Evolutionary conservation across 176 grass and related monocot genomes (phyloP).

Genomic region (Elymus sibiricus): DNA sequence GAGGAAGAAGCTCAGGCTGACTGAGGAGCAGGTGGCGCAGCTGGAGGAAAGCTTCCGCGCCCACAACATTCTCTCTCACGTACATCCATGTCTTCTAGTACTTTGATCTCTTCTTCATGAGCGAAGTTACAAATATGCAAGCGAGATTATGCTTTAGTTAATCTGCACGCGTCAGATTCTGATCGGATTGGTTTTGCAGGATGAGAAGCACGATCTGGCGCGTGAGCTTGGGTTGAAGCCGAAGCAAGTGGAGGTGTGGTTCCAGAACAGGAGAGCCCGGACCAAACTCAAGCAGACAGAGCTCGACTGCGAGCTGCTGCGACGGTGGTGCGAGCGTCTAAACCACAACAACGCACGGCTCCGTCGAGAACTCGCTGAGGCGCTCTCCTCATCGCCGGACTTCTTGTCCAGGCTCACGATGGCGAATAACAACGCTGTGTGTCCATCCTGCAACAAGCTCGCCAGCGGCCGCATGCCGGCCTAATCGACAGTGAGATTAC

Average conservation of each 20-base stretch:
- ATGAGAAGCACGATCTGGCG: conserved; percentile 38
- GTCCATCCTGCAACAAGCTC: not conserved
- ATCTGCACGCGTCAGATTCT: not conserved
- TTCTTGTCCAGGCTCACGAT: too few species aligned
- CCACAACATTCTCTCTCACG: conserved; percentile 43
- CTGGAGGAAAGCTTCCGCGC: conserved; percentile 49
- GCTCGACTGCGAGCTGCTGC: conserved; percentile 48
- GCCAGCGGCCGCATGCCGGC: not conserved
- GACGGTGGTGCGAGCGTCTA: conserved; percentile 45
- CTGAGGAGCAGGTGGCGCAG: conserved; percentile 14
- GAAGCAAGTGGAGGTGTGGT: conserved; percentile 55
- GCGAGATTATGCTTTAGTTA: too few species aligned
- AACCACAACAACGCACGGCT: conserved; percentile 45
- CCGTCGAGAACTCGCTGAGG: conserved; percentile 22
- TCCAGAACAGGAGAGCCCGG: conserved; percentile 45
- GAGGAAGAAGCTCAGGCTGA: conserved; percentile 64
- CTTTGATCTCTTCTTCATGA: too few species aligned
- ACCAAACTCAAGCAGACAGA: conserved; percentile 62
- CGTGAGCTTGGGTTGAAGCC: not conserved
- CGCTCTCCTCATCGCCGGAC: not conserved
- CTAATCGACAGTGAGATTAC: not conserved
- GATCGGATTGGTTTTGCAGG: not conserved
- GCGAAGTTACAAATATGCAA: too few species aligned
- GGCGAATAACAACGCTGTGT: not conserved
- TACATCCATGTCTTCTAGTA: not conserved